Base-by-base conservation (phyloP, 2,329 filamentous ascomycete genomes). In the Periconia digitata region DNA sequence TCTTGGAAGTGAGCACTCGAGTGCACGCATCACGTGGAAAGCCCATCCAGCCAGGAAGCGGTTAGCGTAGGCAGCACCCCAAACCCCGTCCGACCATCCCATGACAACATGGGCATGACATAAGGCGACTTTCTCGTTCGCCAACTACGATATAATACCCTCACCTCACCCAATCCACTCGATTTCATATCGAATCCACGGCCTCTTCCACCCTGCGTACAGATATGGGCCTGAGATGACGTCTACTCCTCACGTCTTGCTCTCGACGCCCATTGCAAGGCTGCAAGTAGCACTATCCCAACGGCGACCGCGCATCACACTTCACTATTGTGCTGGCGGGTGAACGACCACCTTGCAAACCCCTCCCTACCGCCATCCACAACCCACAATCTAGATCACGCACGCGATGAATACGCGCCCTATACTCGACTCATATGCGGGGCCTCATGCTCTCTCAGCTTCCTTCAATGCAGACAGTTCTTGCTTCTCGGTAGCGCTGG, bases 401-500 rank as follows among this genome's bases (percentile, higher is more conserved):
- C 16, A 21, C 54, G 59, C 40, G 44, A 99, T 97, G 94, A 94
- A 97, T 70, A 95, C 91, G 37, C 83, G 92, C 50, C 88, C 87
- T 44, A 84, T 89, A 47, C 90, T 97, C 65, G 90, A 95, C 75
- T 84, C 85, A 43, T 85, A 89, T 16, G 81, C 80, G 37, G 84
- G 85, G 45, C 86, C 88, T 4, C 82, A 85, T 51, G 92, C 91
- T 10, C 81, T 96, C 32, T 95, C 90, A 13, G 84, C 87, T 39
- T 84, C 88, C 8, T 96, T 96, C 76, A 97, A 96, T 67, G 81
- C 84, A 62, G 89, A 94, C 69, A 83, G 83, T 56, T 92, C 84
- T 60, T 92, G 87, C 65, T 97, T 97, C 72, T 83, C 90, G 21
- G 88, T 95, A 23, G 94, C 90, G 8, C 78, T 96, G 8, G 89